Evolutionary conservation across 2,329 filamentous ascomycete species (phyloP), one percentile per base, ranked within the genome.

Genomic region (Penicillium sp.): DNA sequence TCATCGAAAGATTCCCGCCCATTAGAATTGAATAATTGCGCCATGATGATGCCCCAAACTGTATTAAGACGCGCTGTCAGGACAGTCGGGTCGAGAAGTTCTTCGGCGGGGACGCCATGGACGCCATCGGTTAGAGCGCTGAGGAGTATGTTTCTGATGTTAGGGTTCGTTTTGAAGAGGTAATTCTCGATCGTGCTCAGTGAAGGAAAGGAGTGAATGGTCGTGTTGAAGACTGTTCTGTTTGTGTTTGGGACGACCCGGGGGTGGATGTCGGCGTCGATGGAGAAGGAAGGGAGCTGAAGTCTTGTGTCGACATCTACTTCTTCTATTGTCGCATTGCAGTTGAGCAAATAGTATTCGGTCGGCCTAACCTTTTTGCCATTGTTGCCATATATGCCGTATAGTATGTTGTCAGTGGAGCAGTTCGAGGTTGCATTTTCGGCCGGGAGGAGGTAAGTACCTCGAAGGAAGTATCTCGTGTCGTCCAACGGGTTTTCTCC

Each of bases 291-390:
- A 23, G 53, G 52, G 15, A 52, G 6, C 27, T 60, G 41, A 9
- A 58, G 31, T 12, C 29, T 33, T 12, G 36, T 43, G 6, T 54
- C 55, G 35, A 55, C 45, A 4, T 54, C 50, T 23, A 53, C 55
- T 13, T 54, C 41, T 31, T 57, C 39, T 10, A 61, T 53, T 2
- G 36, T 61, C 3, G 39, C 60, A 8, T 52, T 49, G 44, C 51
- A 58, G 41, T 41, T 21, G 15, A 41, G 35, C 17, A 36, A 36
- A 36, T n/a, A 36, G 15, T 36, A 8, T 36, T 36, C 1, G 15
- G 17, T 7, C 15, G 17, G 2, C 17, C 4, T n/a, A n/a, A n/a
- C n/a, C n/a, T n/a, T n/a, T n/a, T n/a, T n/a, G n/a, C n/a, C 6
- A 9, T 36, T 8, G 35, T 8, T 1, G 15, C 6, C 7, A 36